Conservation (phyloP, 257 asterid species). For the Euphrasia confusa region DNA sequence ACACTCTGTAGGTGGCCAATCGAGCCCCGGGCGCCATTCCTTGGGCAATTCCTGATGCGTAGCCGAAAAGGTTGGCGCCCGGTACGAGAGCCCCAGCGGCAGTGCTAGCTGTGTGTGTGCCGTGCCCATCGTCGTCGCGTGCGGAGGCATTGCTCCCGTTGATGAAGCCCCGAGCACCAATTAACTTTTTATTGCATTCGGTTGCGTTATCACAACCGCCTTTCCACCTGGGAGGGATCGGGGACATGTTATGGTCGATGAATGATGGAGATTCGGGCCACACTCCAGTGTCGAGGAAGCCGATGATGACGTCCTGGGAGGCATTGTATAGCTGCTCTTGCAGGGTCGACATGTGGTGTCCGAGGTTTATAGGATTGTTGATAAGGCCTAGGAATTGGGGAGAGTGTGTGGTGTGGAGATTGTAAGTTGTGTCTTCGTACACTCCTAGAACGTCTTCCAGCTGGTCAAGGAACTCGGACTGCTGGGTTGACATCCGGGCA, state of each 20-base stretch:
- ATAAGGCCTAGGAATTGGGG: too few species aligned
- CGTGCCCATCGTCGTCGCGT: constrained; percentile 58
- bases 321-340: constrained; percentile 36
- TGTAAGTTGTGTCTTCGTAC: too few species aligned
- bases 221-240: constrained; percentile 33
- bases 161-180: constrained; percentile 35
- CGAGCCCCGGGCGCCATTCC: constrained; percentile 70
- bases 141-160: too few species aligned
- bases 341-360: too few species aligned
- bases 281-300: constrained; percentile 39
- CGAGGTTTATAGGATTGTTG: too few species aligned
- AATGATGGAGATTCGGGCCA: constrained; percentile 40
- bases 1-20: constrained; percentile 57
- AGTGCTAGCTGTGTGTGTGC: constrained; percentile 60
- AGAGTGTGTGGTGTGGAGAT: too few species aligned
- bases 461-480: too few species aligned
- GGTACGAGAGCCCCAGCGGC: constrained; percentile 38
- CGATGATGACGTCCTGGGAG: constrained; percentile 32
- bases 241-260: constrained; percentile 25
- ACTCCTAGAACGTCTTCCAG: too few species aligned
- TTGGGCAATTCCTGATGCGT: constrained; percentile 49
- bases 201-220: constrained; percentile 30
- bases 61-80: constrained; percentile 37
- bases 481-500: too few species aligned
- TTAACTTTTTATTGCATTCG: constrained; percentile 34